A percentile compares a stretch with the other conserved stretches of the same genome.
These are phyloP conservation scores for Spathaspora sp. DNA, from an alignment of 805 yeast species.

Conservation along the genomic window DNA sequence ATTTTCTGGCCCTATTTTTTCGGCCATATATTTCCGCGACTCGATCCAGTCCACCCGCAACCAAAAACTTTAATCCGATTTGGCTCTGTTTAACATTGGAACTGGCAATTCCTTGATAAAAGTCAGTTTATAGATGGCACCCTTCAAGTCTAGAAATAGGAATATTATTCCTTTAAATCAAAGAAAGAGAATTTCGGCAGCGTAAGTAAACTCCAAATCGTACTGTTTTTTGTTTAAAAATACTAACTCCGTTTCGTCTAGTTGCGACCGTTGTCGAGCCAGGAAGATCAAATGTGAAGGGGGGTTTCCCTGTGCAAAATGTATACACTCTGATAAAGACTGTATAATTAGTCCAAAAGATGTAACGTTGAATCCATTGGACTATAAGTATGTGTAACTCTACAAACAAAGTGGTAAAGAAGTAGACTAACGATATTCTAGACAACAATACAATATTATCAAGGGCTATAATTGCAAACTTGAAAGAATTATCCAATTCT, in stretches of 20 bases:
- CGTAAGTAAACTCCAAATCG: conserved; percentile 5
- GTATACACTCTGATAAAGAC: conserved; percentile 1
- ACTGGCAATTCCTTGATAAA: too few relatives aligned
- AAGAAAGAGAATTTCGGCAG: conserved; percentile 7
- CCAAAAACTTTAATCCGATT: too few relatives aligned
- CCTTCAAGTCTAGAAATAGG: conserved; percentile 4
- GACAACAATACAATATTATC: conserved; percentile 1
- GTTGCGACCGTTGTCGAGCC: conserved; percentile 11
- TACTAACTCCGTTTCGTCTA: conserved; percentile 3
- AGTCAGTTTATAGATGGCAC: background rate
- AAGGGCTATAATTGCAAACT: conserved; percentile 11
- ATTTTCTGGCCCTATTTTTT: background rate
- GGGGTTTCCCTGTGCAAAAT: conserved; percentile 5
- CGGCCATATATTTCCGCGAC: background rate
- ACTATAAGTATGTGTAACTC: conserved; percentile 5
- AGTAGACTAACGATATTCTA: background rate
- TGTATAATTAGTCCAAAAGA: conserved; percentile 10
- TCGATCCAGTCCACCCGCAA: too few relatives aligned
- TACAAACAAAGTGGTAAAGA: background rate
- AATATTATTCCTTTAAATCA: conserved; percentile 8
- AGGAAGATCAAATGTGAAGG: conserved; percentile 7
- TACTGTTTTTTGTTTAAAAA: background rate
- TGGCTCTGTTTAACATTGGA: too few relatives aligned
- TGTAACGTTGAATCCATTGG: conserved; percentile 5
- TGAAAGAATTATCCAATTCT: conserved; percentile 11